A percentile compares a stretch with the other conserved stretches of the same genome.
Conservation (phyloP, 1,284 basidiomycete genomes). For the Malassezia sympodialis region DNA sequence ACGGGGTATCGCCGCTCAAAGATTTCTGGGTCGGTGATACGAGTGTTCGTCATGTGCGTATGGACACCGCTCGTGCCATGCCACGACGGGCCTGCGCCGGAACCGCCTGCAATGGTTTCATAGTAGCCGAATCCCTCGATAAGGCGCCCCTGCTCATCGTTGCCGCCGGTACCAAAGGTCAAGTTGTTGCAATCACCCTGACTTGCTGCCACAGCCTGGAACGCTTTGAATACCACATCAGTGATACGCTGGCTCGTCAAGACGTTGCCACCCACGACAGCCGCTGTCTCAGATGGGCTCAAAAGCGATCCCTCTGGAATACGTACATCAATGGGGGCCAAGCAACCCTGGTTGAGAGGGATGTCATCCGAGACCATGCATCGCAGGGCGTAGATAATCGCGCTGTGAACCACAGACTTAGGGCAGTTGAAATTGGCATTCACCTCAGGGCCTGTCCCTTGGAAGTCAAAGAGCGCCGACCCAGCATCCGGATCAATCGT, state of each 20-base stretch:
- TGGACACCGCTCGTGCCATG: slow-evolving; percentile 57
- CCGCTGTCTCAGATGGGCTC: slow-evolving; percentile 64
- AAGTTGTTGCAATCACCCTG: slow-evolving; percentile 82
- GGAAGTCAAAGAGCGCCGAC: slow-evolving; percentile 78
- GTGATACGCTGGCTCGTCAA: slow-evolving; percentile 85
- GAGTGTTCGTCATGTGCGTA: slow-evolving; percentile 77
- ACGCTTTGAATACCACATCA: slow-evolving; percentile 86
- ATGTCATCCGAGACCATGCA: slow-evolving; percentile 85
- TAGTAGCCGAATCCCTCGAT: slow-evolving; percentile 83
- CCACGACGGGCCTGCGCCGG: slow-evolving; percentile 81
- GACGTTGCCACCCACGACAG: slow-evolving; percentile 87
- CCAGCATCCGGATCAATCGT: slow-evolving; percentile 68
- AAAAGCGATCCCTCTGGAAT: slow-evolving; percentile 73
- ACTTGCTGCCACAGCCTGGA: slow-evolving; percentile 80
- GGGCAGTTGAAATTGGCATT: slow-evolving; percentile 75
- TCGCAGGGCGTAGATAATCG: slow-evolving; percentile 86
- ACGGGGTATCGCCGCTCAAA: slow-evolving; percentile 83
- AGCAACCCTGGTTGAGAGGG: slow-evolving; percentile 83
- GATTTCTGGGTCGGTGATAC: slow-evolving; percentile 69
- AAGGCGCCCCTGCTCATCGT: slow-evolving; percentile 66
- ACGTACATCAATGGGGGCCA: slow-evolving; percentile 60
- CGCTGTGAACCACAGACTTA: slow-evolving; percentile 68
- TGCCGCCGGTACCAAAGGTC: slow-evolving; percentile 80
- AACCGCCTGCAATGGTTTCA: slow-evolving; percentile 86
- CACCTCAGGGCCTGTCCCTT: slow-evolving; percentile 70